phyloP scores from a whole-genome alignment of 176 grass and related monocot genomes.

The Hsuehochloa calcarea region DNA sequence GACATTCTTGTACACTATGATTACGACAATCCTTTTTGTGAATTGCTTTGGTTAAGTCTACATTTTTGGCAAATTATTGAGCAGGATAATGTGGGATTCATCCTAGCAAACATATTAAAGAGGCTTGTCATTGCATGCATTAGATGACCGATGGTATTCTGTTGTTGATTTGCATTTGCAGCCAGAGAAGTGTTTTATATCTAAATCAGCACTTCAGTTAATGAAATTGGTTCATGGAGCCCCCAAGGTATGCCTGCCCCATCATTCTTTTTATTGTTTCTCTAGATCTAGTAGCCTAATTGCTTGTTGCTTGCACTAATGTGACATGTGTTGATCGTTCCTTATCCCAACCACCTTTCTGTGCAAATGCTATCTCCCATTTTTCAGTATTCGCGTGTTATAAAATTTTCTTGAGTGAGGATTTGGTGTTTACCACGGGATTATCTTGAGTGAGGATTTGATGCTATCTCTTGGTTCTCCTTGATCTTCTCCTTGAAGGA shows the following conservation, averaged over 20 bases:
- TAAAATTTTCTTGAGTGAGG: neutral
- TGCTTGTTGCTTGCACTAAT: conserved; percentile 6
- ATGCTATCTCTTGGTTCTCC: no score
- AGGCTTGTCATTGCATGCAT: conserved; percentile 41
- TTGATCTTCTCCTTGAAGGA: no score
- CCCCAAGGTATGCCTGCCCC: conserved; percentile 66
- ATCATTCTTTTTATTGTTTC: conserved; percentile 22
- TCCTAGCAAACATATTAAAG: conserved; percentile 31
- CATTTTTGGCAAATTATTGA: conserved; percentile 16
- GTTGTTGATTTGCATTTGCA: conserved; percentile 87
- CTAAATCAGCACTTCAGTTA: conserved; percentile 71
- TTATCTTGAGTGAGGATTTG: no score
- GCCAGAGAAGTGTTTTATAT: conserved; percentile 70
- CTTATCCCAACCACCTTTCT: conserved; percentile 13
- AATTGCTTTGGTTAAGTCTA: conserved; percentile 42
- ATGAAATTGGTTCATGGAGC: conserved; percentile 84
- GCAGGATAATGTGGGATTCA: conserved; percentile 23
- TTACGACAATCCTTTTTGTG: conserved; percentile 57
- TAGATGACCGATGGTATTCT: conserved; percentile 42
- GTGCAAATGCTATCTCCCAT: conserved; percentile 4
- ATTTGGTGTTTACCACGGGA: conserved; percentile 26
- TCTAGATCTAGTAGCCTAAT: neutral
- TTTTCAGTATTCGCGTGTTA: neutral
- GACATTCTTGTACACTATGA: conserved; percentile 68
- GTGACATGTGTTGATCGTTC: neutral